These are phyloP conservation scores for Skeletonema potamos DNA, from an alignment of 108 stramenopile genomes.

Conservation along the genomic window DNA sequence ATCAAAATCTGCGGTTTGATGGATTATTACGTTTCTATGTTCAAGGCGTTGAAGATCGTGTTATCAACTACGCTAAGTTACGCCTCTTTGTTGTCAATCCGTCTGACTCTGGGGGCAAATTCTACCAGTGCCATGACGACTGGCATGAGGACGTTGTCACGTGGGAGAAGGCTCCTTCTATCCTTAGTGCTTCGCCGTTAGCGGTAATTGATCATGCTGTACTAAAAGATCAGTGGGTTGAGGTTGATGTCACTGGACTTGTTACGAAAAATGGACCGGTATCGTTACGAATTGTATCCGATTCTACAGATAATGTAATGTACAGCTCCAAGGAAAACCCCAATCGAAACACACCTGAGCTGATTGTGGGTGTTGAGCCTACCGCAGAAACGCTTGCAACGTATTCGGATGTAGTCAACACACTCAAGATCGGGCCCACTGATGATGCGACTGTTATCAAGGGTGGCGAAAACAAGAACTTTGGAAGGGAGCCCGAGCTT, in stretches of 20 bases:
- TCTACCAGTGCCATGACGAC: slow-evolving; percentile 22
- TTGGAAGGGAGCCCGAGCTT: slow-evolving; percentile 21
- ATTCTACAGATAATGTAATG: slow-evolving; percentile 36
- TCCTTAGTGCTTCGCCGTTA: slow-evolving; percentile 17
- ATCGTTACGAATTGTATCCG: slow-evolving; percentile 23
- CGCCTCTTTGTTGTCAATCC: slow-evolving; percentile 27
- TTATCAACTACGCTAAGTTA: slow-evolving; percentile 31
- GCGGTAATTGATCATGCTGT: slow-evolving; percentile 24
- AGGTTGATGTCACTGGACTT: slow-evolving; percentile 30
- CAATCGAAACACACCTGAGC: slow-evolving; percentile 29
- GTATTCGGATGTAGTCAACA: slow-evolving; percentile 16
- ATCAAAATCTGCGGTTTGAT: slow-evolving; percentile 40
- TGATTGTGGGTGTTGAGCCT: slow-evolving; percentile 31
- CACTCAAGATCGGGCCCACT: slow-evolving; percentile 35
- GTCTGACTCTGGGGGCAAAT: slow-evolving; percentile 32
- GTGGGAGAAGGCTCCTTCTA: slow-evolving; percentile 36
- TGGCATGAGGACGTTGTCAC: slow-evolving; percentile 46
- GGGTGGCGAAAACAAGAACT: slow-evolving; percentile 26
- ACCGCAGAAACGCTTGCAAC: not conserved
- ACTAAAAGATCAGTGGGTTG: slow-evolving; percentile 28
- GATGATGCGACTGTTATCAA: slow-evolving; percentile 34
- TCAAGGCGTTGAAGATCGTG: slow-evolving; percentile 24
- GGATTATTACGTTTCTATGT: slow-evolving; percentile 39
- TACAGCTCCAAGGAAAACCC: slow-evolving; percentile 45
- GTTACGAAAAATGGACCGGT: slow-evolving; percentile 33